A percentile compares a stretch with the other conserved stretches of the same genome.
Conservation (phyloP, 208 protist genomes). For the Trypanosoma platydactyli region DNA sequence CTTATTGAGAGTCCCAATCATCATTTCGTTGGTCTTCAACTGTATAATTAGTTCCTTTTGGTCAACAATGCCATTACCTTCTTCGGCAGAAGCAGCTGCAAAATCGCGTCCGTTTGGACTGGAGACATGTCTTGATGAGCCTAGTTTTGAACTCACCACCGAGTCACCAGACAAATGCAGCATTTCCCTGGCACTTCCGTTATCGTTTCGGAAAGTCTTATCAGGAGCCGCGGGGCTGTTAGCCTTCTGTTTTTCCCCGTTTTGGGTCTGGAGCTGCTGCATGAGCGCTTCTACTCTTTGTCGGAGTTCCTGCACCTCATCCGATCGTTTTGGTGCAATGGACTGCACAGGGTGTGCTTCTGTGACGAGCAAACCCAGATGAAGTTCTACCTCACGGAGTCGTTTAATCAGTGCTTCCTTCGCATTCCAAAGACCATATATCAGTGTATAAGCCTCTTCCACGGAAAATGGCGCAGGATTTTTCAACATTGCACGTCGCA, state of each 20-base stretch:
- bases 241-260: constrained; percentile 18
- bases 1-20: constrained; percentile 49
- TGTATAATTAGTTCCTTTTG: constrained; percentile 12
- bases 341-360: background rate
- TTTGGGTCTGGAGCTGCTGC: constrained; percentile 4
- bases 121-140: background rate
- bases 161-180: constrained; percentile 3
- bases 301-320: constrained; percentile 17
- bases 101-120: no score
- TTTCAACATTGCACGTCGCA: constrained; percentile 1
- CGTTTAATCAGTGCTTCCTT: constrained; percentile 18
- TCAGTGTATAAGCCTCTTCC: constrained; percentile 20
- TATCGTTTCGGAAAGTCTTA: background rate
- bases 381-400: constrained; percentile 10
- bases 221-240: constrained; percentile 7
- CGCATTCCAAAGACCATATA: constrained; percentile 19
- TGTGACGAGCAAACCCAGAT: background rate
- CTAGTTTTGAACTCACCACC: background rate
- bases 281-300: constrained; percentile 16
- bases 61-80: background rate
- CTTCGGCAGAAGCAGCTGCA: no score
- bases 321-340: background rate
- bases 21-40: constrained; percentile 50
- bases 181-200: background rate
- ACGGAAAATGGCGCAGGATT: constrained; percentile 14